Evolutionary conservation across 768 basidiomycete species (phyloP), one percentile per base, ranked within the genome.

Genomic region (Tulasnella sp.): DNA sequence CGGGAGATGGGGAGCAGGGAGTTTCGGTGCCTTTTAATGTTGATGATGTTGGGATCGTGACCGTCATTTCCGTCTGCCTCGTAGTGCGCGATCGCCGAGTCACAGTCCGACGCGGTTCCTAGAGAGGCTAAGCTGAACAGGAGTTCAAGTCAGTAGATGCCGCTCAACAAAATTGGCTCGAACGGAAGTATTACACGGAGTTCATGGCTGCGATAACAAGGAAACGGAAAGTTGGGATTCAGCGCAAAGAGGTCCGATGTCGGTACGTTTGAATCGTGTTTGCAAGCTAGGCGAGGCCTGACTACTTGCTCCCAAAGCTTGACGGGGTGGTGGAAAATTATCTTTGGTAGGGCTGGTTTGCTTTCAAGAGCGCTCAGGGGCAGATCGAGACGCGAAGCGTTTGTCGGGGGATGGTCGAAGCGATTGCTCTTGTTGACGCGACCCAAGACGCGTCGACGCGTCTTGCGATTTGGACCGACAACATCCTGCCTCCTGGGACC

Each of bases 381-480:
- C n/a, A 5, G n/a, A 64, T 42, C 42, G 42, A 8, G 42, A 42
- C 42, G 42, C 42, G 12, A 14, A 14, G 4, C 1, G 18, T 20
- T 18, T 31, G 28, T 1, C 28, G 34, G 2, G 16, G 28, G 2
- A 9, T 9, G 64, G 3, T 1, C 7, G 8, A 28, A 31, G 64
- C 31, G 11, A 69, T 37, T 69, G 64, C 64, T 69, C 31, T 12
- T 69, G 64, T 69, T 69, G 64, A 69, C 64, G 64, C 64, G 54
- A n/a, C n/a, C n/a, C n/a, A n/a, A n/a, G n/a, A 28, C 64, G 64
- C 64, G 64, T 69, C 64, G 64, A 37, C 64, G 64, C 64, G 64
- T 69, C 64, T 69, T 69, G 31, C 64, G 64, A 69, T 69, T 37
- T 69, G 14, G 64, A 69, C 64, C 64, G 64, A 69, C 64, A 5